A percentile compares a stretch with the other conserved stretches of the same genome.
phyloP scores from a whole-genome alignment of 805 yeast genomes.

The Kazachstania africana region DNA sequence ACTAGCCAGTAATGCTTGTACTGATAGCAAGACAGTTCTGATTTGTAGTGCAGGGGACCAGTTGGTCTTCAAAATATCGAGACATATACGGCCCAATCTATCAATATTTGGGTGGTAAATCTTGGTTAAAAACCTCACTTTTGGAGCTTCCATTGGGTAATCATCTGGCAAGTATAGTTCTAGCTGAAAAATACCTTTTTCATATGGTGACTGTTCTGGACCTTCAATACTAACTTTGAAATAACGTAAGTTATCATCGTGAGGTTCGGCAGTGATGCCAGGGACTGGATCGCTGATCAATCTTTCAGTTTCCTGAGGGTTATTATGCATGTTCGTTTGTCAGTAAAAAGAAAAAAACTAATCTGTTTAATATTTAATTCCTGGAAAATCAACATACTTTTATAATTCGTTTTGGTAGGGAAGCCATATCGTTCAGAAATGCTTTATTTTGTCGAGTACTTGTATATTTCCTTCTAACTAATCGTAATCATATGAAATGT shows the following conservation, averaged over 20 bases:
- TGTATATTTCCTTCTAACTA: no score
- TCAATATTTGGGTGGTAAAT: constrained; percentile 97
- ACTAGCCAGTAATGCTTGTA: constrained; percentile 87
- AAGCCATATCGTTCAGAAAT: constrained; percentile 21
- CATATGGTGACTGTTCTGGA: constrained; percentile 85
- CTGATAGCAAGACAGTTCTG: constrained; percentile 78
- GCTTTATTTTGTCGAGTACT: no score
- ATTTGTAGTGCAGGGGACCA: constrained; percentile 98
- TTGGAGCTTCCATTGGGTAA: constrained; percentile 97
- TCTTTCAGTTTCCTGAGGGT: constrained; percentile 71
- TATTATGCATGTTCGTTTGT: not conserved
- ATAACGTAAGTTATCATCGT: constrained; percentile 86
- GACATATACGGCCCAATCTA: constrained; percentile 86
- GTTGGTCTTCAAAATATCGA: constrained; percentile 86
- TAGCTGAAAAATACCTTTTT: constrained; percentile 66
- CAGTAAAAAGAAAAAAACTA: no score
- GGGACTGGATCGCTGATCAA: constrained; percentile 91
- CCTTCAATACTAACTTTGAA: constrained; percentile 90
- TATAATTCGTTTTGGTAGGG: constrained; percentile 80
- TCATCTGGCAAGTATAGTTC: constrained; percentile 92
- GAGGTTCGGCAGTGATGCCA: constrained; percentile 87
- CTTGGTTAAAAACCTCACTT: constrained; percentile 83
- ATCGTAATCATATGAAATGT: no score
- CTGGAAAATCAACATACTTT: constrained; percentile 37
- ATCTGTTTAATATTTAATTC: not conserved